These are phyloP conservation scores for Paragyromitra xinjiangensis DNA, from an alignment of 495 filamentous ascomycete genomes.

Conservation along the genomic window DNA sequence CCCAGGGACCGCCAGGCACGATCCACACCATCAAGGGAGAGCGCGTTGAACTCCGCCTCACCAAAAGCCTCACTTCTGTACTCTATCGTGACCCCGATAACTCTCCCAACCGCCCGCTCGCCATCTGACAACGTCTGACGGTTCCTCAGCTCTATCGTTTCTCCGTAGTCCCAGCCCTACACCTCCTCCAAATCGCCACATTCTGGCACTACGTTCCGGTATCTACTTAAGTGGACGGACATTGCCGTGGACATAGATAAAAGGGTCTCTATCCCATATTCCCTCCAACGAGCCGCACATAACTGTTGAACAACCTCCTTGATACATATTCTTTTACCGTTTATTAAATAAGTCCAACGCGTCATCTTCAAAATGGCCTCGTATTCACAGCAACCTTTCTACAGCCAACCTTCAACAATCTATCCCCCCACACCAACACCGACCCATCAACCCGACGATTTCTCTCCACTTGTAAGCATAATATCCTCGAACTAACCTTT, in stretches of 20 bases:
- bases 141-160: constrained; percentile 40
- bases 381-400: constrained; percentile 47
- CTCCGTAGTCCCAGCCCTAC: constrained; percentile 32
- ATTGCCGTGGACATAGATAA: constrained; percentile 41
- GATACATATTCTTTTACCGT: constrained; percentile 9
- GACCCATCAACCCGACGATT: constrained; percentile 49
- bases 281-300: constrained; percentile 23
- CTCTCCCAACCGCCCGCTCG: constrained; percentile 14
- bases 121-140: constrained; percentile 42
- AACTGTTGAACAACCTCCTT: constrained; percentile 25
- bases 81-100: constrained; percentile 48
- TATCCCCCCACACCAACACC: constrained; percentile 50
- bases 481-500: neutral
- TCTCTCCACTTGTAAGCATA: constrained; percentile 49
- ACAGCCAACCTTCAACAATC: constrained; percentile 43
- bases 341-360: constrained; percentile 4
- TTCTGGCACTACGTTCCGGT: constrained; percentile 21
- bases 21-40: constrained; percentile 36
- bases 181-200: constrained; percentile 18
- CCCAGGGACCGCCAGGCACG: constrained; percentile 41
- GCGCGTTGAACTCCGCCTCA: constrained; percentile 49
- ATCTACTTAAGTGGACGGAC: constrained; percentile 24
- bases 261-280: constrained; percentile 26
- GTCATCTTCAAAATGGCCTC: constrained; percentile 45
- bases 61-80: constrained; percentile 36